Percentiles rank a stretch among this genome's conserved stretches.
phyloP scores from a whole-genome alignment of 176 grass and related monocot genomes.

The Aegilops longissima region DNA sequence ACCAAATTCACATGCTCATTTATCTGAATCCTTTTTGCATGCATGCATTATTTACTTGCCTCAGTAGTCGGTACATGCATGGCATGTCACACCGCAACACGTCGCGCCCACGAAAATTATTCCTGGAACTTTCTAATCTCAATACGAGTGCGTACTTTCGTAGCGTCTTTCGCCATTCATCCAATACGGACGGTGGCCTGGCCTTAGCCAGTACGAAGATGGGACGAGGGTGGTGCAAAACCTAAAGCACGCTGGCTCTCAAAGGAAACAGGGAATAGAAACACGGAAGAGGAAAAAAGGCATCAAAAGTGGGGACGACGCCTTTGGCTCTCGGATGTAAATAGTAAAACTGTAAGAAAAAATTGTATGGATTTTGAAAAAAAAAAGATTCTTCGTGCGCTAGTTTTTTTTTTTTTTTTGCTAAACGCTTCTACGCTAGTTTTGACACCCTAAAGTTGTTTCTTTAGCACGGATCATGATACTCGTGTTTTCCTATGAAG shows the following conservation, averaged over 20 bases:
- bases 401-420: too few relatives aligned
- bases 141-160: background rate
- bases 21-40: background rate
- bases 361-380: too few relatives aligned
- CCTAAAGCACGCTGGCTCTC: background rate
- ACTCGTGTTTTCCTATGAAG: background rate
- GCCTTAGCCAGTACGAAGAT: background rate
- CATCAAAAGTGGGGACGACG: background rate
- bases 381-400: too few relatives aligned
- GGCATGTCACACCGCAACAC: background rate
- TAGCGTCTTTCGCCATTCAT: slow-evolving; percentile 34
- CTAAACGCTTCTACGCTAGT: background rate
- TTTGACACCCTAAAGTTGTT: background rate
- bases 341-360: background rate
- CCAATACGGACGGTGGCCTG: background rate
- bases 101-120: background rate
- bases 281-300: background rate
- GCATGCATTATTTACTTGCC: background rate
- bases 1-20: too few relatives aligned
- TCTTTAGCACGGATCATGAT: background rate
- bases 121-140: background rate
- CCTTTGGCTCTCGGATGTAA: background rate
- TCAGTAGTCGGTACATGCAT: too few relatives aligned
- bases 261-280: slow-evolving; percentile 16
- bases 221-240: background rate